Evolutionary conservation across 108 stramenopile species (phyloP), one percentile per base, ranked within the genome.

Genomic region (Hondaea fermentalgiana): DNA sequence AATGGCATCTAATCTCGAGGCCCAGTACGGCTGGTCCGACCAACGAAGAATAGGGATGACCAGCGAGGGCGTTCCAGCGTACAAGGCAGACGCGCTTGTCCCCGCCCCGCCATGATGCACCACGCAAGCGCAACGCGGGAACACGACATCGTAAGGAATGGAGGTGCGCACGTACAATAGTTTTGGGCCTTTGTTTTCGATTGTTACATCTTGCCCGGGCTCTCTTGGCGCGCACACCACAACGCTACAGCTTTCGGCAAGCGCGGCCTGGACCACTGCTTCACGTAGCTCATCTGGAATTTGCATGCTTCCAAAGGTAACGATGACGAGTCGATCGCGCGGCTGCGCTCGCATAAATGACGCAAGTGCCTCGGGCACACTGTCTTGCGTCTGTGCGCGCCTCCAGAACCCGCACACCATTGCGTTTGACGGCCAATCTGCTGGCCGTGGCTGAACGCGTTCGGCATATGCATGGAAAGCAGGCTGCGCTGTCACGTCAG

Each of bases 21-120:
- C 89, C 89, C 89, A 89, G 3, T 87, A 88, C 6, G 21, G 60
- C 83, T 89, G 89, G 57, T 89, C 89, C 4, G 89, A 89, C 89
- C 89, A 89, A 6, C 58, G 87, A 44, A 90, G 55, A 42, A 96
- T 95, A 5, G 96, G 96, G 87, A 95, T 94, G 35, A 96, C 91
- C 25, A 96, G 87, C 17, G 94, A 94, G 5, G 96, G 96, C 16
- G 94, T 87, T 5, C 94, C 94, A 83, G 93, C 92, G 6, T 94
- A 90, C 21, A 96, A 87, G 16, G 95, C 96, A 3, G 95, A 94
- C 12, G 95, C 95, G 2, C 94, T 94, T 42, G 96, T 96, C 47
- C 96, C 96, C 5, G 96, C 96, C 44, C 96, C 96, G 28, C 96
- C 96, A 89, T 96, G 96, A 91, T 96, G 96, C 64, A 95, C 91